Base-by-base conservation (phyloP, 192 early-diverging fungal genomes). In the Backusella tarrabulga region DNA sequence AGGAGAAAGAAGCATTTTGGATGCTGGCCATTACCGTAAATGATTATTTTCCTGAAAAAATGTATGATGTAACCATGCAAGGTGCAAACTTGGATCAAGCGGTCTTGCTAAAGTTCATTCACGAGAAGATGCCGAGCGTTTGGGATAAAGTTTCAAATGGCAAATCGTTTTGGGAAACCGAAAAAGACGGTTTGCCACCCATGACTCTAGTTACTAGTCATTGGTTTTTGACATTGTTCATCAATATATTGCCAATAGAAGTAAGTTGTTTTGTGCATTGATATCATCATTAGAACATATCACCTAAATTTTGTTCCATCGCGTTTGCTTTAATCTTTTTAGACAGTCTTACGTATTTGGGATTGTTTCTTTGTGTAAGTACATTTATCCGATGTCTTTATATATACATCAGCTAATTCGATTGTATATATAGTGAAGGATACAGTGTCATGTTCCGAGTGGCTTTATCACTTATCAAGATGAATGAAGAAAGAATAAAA, bases 1-100 rank as follows among this genome's bases (percentile, higher is more conserved):
- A 90, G 35, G 94, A 95, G 68, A 90, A 92, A 67, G 85, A 89
- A 21, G 90, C 93, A 34, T 96, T 95, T 78, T 96, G 93, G 93
- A 93, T 87, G 68, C 82, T 96, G 23, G 87, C 91, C 1, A 87
- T 86, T 34, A 88, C 92, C 40, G 86, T 95, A 26, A 91, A 94
- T 76, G 85, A 91, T 41, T 84, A 92, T 63, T 80, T 94, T 40
- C 94, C 94, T 1, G 82, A 87, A 26, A 92, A 91, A 56, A 91
- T 92, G 86, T 95, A 94, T 76, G 92, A 92, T 60, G 86, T 87
- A 1, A 92, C 87, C 6, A 87, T 95, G 84, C 88, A 92, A 71
- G 94, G 94, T 9, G 84, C 91, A 14, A 92, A 92, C 70, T 85
- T 92, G 23, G 89, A 92, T 67, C 92, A 93, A 70, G 84, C 88